Evolutionary conservation across 306 rosid genomes (phyloP), one percentile per base, ranked within the genome.

Genomic region (Vigna trinervia): DNA sequence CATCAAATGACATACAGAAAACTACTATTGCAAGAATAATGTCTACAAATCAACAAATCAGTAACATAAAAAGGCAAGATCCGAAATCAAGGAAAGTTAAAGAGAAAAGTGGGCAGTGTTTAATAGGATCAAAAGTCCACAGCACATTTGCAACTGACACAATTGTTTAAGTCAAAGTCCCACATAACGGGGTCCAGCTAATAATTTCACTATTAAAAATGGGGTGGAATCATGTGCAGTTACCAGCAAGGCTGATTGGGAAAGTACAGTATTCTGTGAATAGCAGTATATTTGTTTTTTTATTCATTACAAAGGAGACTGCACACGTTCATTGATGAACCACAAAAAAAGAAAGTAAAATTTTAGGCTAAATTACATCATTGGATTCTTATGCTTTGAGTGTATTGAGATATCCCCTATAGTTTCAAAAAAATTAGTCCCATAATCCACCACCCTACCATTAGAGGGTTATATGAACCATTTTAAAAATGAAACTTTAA

Each of bases 1-100:
- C 52, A 76, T 50, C 22, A 64, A 76, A 76, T 52, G 72, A 17
- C 23, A 47, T 46, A 36, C 41, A 63, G 73, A 50, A 22, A 38
- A 51, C 9, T 48, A 48, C 54, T 20, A 10, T 32, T 15, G 51
- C 34, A 61, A 36, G n/a, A 73, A 23, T 50, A 4, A 63, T 8
- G 38, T 50, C 13, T 22, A 65, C 9, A 51, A 52, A 76, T 52
- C 50, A 36, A 36, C 39, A 2, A 51, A 75, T 63, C 51, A 51
- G 43, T 15, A 20, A 13, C 72, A 64, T 50, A 20, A 64, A 19
- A 19, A 12, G 43, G 36, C 26, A 28, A 19, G 50, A 61, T 46
- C 39, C n/a, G 12, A 52, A 47, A 47, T n/a, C 1, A 8, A 30
- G 79, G 15, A 54, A 53, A 15, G 69, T 13, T 17, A 28, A 47